phyloP scores from a whole-genome alignment of 202 grass and related monocot species.

The Saccharum hybrid region DNA sequence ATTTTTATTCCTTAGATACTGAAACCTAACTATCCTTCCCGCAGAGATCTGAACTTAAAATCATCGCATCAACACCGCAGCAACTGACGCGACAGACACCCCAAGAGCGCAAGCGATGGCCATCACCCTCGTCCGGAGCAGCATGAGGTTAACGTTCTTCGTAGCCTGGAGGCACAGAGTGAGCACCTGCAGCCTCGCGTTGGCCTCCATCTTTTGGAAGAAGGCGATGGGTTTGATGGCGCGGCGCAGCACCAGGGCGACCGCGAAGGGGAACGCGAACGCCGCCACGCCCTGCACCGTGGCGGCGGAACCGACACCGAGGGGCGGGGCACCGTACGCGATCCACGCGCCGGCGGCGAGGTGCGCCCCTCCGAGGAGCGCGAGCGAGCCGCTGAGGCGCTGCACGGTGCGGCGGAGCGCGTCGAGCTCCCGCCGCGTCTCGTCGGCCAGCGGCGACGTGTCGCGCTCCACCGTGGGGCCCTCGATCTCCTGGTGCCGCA shows the following conservation, averaged over 20 bases:
- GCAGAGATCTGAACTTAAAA: slow-evolving; percentile 23
- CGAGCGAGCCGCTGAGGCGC: slow-evolving; percentile 70
- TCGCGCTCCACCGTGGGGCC: slow-evolving; percentile 95
- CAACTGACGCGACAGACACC: slow-evolving; percentile 70
- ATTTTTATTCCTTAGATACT: slow-evolving; percentile 41
- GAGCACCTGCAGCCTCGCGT: slow-evolving; percentile 82
- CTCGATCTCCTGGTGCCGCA: slow-evolving; percentile 94
- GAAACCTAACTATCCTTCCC: not conserved
- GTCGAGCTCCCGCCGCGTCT: slow-evolving; percentile 78
- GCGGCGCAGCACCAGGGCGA: slow-evolving; percentile 76
- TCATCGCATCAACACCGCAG: slow-evolving; percentile 57
- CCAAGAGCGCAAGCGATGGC: slow-evolving; percentile 69
- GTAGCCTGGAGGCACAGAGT: slow-evolving; percentile 79
- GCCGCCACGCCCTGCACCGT: slow-evolving; percentile 69
- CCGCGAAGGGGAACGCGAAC: slow-evolving; percentile 84
- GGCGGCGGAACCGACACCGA: slow-evolving; percentile 53
- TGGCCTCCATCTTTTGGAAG: slow-evolving; percentile 97
- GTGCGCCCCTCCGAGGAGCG: slow-evolving; percentile 69
- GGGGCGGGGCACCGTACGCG: slow-evolving; percentile 47
- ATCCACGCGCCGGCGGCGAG: slow-evolving; percentile 77
- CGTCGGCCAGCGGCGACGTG: slow-evolving; percentile 73
- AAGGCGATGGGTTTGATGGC: slow-evolving; percentile 84
- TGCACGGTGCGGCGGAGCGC: slow-evolving; percentile 63
- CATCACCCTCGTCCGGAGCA: slow-evolving; percentile 68
- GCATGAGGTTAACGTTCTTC: slow-evolving; percentile 74